phyloP scores from a whole-genome alignment of 2,329 filamentous ascomycete genomes.

The Leptographium flavum region DNA sequence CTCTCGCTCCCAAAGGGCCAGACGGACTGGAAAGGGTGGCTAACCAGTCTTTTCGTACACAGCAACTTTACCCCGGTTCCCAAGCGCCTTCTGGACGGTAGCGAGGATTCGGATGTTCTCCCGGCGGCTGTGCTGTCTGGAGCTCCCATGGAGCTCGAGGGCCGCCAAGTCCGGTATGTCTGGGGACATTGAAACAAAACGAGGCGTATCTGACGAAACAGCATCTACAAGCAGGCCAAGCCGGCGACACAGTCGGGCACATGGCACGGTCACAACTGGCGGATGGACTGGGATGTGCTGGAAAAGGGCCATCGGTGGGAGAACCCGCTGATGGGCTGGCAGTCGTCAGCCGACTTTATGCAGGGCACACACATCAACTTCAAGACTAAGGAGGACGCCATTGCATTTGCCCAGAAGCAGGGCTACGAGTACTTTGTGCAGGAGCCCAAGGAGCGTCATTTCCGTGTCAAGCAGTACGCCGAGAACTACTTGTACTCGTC shows the following conservation, averaged over 20 bases:
- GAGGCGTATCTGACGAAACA: no score
- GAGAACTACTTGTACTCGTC: constrained; percentile 86
- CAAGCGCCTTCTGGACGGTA: constrained; percentile 79
- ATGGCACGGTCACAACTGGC: constrained; percentile 76
- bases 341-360: constrained; percentile 89
- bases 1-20: background rate
- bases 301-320: constrained; percentile 93
- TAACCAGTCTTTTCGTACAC: background rate
- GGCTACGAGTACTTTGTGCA: constrained; percentile 99
- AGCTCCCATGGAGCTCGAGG: constrained; percentile 86
- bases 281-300: constrained; percentile 97
- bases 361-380: constrained; percentile 87
- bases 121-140: constrained; percentile 81
- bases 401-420: constrained; percentile 93
- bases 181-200: no score
- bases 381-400: constrained; percentile 85
- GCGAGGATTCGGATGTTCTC: constrained; percentile 59
- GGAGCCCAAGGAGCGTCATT: constrained; percentile 79
- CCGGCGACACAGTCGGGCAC: constrained; percentile 91
- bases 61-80: constrained; percentile 88
- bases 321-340: constrained; percentile 97
- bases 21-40: background rate
- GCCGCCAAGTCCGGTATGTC: constrained; percentile 79
- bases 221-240: constrained; percentile 85
- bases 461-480: constrained; percentile 86